A percentile compares a stretch with the other conserved stretches of the same genome.
phyloP scores from a whole-genome alignment of 345 rosid species.

The Ricinus communis region DNA sequence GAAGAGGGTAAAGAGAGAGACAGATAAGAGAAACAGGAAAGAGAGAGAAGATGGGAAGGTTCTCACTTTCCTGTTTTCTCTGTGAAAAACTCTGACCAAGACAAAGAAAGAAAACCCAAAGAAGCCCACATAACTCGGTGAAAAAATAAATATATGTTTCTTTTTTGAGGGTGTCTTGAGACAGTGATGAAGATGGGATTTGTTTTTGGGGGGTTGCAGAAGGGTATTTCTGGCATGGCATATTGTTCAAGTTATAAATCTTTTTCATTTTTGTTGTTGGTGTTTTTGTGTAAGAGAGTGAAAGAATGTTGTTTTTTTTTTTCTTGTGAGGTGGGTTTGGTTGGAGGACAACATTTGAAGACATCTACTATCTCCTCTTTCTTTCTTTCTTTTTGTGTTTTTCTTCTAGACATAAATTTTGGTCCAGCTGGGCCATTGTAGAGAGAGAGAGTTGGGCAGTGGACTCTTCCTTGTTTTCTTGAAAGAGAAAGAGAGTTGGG shows the following conservation, averaged over 20 bases:
- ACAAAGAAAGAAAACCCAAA: constrained; percentile 69
- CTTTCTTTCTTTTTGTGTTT: constrained; percentile 25
- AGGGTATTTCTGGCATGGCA: constrained; percentile 67
- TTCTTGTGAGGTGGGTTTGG: constrained; percentile 50
- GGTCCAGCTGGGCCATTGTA: constrained; percentile 68
- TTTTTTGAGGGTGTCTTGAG: constrained; percentile 31
- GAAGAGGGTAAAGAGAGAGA: constrained; percentile 12
- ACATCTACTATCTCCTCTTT: constrained; percentile 22
- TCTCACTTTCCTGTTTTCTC: constrained; percentile 57
- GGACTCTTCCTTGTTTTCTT: constrained; percentile 33
- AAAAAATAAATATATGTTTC: constrained; percentile 23
- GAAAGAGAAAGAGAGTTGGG: not conserved
- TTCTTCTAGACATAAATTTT: constrained; percentile 29
- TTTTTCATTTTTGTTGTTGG: constrained; percentile 5
- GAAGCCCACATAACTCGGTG: constrained; percentile 78
- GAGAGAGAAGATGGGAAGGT: constrained; percentile 47
- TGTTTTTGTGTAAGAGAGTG: constrained; percentile 15
- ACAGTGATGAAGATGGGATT: constrained; percentile 60
- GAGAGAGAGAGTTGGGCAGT: constrained; percentile 33
- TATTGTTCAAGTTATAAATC: no score
- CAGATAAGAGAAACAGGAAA: constrained; percentile 13
- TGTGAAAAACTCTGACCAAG: constrained; percentile 75
- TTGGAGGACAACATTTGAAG: constrained; percentile 44
- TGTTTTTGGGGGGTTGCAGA: constrained; percentile 67
- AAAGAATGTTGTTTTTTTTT: constrained; percentile 4